A percentile compares a stretch with the other conserved stretches of the same genome.
Conservation (phyloP, 2,329 filamentous ascomycete genomes). For the Fusarium nisikadoi region DNA sequence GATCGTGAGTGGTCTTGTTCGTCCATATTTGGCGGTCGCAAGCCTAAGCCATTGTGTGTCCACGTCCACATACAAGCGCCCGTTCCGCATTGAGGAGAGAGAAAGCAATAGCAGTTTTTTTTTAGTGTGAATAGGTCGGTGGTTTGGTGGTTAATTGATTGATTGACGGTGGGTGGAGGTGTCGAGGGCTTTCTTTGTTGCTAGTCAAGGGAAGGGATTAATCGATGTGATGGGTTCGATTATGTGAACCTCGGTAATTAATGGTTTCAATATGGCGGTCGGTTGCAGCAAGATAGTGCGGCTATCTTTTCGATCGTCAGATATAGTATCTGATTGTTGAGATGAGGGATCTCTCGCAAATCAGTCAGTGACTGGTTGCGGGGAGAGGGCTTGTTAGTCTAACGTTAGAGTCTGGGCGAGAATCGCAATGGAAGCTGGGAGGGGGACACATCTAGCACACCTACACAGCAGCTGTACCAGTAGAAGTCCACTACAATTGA, state of each 20-base stretch:
- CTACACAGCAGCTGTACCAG: slow-evolving; percentile 20
- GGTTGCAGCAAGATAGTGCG: background rate
- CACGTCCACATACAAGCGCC: slow-evolving; percentile 51
- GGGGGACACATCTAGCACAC: slow-evolving; percentile 29
- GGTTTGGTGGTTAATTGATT: slow-evolving; percentile 7
- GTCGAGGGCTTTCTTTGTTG: slow-evolving; percentile 18
- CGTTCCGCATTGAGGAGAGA: slow-evolving; percentile 47
- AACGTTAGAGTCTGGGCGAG: slow-evolving; percentile 23
- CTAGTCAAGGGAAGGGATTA: slow-evolving; percentile 5
- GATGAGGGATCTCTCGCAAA: slow-evolving; percentile 21
- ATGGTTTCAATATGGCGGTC: background rate
- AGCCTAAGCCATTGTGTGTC: slow-evolving; percentile 58
- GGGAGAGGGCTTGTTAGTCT: slow-evolving; percentile 42
- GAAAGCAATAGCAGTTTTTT: slow-evolving; percentile 11
- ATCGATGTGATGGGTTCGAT: background rate
- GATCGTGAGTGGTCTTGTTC: slow-evolving; percentile 52
- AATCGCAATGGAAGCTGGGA: slow-evolving; percentile 32
- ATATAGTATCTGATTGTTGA: slow-evolving; percentile 16
- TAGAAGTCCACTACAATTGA: slow-evolving; percentile 20
- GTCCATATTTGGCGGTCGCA: slow-evolving; percentile 59
- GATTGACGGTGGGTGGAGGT: slow-evolving; percentile 1
- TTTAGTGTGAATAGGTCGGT: slow-evolving; percentile 6
- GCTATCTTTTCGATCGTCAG: slow-evolving; percentile 11
- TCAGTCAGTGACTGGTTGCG: slow-evolving; percentile 39
- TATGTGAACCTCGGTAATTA: background rate